A percentile compares a stretch with the other conserved stretches of the same genome.
These are phyloP conservation scores for Talaromyces sp. DNA, from an alignment of 2,329 filamentous ascomycete genomes.

Conservation along the genomic window DNA sequence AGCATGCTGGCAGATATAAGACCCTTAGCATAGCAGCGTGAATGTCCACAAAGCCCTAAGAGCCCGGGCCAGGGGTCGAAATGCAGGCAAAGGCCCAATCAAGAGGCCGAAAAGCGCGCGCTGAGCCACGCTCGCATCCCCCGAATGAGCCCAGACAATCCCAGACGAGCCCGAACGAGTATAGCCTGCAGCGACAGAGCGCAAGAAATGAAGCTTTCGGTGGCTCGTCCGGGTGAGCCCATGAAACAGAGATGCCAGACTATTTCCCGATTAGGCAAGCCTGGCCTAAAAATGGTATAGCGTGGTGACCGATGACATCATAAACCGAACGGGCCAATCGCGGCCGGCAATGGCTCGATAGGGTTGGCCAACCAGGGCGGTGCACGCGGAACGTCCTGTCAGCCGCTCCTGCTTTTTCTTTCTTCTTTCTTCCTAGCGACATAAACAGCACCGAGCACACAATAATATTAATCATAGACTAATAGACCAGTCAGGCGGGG, in stretches of 20 bases:
- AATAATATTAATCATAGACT: no score
- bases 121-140: background rate
- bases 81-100: background rate
- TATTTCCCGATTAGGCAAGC: background rate
- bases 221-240: no score
- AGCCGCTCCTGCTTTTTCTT: background rate
- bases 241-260: background rate
- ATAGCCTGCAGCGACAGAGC: background rate
- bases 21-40: background rate
- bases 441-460: background rate
- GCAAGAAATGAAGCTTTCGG: background rate
- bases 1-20: background rate
- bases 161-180: background rate
- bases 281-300: background rate
- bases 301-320: constrained; percentile 7
- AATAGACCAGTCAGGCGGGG: background rate
- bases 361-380: background rate
- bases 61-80: background rate
- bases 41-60: background rate
- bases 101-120: background rate
- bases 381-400: background rate
- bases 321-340: constrained; percentile 11
- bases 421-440: background rate
- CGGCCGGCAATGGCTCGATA: background rate
- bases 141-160: background rate